Evolutionary conservation across 106 monocot species (phyloP), one percentile per base, ranked within the genome.

Genomic region (Gastrodia elata): DNA sequence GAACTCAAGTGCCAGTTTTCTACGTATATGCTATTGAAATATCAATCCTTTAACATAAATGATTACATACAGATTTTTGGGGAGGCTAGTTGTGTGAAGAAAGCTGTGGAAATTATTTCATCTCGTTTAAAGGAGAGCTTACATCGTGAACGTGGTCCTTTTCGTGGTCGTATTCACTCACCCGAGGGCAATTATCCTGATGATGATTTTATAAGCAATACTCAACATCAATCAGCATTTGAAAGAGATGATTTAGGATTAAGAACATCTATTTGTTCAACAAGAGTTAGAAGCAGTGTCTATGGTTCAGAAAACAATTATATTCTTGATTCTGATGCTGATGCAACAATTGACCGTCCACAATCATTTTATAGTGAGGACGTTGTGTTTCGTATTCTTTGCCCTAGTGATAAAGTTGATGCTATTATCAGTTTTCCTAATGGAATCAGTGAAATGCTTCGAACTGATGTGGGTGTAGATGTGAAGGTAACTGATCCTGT

Each of bases 121-220:
- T 81, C 80, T 73, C 93, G 98, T 75, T 70, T 98, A 40, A 93
- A 93, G 83, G 93, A 98, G 80, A 98, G 97, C 67, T 56, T 91
- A 76, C 97, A 98, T 77, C 85, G 97, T 46, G 97, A 98, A 13
- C 88, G 91, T 72, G 86, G 91, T 67, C 82, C 83, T 64, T 93
- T 87, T 68, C 88, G 83, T 73, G 91, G 91, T 38, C 81, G 93
- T 65, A 20, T 81, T 30, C 81, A 86, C 74, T 85, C 91, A 34
- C 81, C 86, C 41, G 93, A 98, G 37, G 78, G 65, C 22, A 74
- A 81, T 76, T 68, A 81, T 35, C 71, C 77, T 39, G 89, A 92
- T 71, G 87, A 90, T 44, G 97, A 93, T 39, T 89, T 84, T 16
- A 38, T 71, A 8, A 71, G 71, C 41, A 79, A 70, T 39, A 56